These are phyloP conservation scores for Dryas alaskensis DNA, from an alignment of 306 rosid genomes.

Conservation along the genomic window DNA sequence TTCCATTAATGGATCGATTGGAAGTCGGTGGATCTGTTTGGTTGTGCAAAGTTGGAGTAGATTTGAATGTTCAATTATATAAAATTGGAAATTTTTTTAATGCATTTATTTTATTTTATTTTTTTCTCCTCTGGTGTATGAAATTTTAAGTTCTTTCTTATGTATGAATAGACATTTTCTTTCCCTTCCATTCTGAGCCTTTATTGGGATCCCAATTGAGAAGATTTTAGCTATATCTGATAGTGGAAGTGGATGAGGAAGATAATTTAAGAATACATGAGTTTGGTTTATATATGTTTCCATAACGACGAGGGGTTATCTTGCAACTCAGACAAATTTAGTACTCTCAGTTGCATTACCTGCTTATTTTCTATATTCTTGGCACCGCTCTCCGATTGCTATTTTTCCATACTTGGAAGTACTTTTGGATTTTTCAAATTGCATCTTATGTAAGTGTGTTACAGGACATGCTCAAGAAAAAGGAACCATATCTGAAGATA, in stretches of 20 bases:
- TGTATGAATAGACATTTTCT: background rate
- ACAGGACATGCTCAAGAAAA: conserved; percentile 69
- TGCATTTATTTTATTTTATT: background rate
- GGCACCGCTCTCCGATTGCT: background rate
- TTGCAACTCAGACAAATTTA: background rate
- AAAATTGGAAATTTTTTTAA: background rate
- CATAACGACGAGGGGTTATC: too few relatives aligned
- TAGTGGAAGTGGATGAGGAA: conserved; percentile 3
- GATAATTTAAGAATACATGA: background rate
- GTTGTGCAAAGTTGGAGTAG: background rate
- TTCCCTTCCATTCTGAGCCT: background rate
- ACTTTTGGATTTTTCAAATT: conserved; percentile 22
- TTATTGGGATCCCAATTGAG: background rate
- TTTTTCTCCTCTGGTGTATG: background rate
- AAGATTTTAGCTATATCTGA: background rate
- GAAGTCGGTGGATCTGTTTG: conserved; percentile 7
- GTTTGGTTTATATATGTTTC: background rate
- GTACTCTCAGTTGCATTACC: background rate
- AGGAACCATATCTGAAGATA: conserved; percentile 62
- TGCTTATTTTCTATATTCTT: conserved; percentile 1
- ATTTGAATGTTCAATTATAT: background rate
- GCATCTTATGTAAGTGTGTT: conserved; percentile 20
- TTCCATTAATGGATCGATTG: background rate
- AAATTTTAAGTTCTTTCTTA: background rate
- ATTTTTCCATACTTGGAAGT: conserved; percentile 6